These are phyloP conservation scores for Atkinsonella texensis DNA, from an alignment of 2,329 filamentous ascomycete species.

Conservation along the genomic window DNA sequence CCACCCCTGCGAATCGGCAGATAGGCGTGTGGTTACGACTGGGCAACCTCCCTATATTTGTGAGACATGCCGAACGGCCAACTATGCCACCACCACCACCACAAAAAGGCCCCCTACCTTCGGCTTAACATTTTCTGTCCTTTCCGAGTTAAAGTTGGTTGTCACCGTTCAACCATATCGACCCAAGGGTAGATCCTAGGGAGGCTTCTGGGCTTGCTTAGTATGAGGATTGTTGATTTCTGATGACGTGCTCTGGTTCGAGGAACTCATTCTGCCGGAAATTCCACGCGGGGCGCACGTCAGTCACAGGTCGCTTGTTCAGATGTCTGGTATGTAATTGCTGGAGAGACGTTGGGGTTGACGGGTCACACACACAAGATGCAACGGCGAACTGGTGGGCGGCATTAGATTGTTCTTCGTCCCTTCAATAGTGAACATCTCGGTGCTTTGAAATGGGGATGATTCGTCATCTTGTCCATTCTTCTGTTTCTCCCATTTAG, in stretches of 20 bases:
- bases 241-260: not conserved
- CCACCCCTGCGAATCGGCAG: not conserved
- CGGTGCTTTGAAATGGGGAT: not conserved
- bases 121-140: not conserved
- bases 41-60: not conserved
- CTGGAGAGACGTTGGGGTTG: not conserved
- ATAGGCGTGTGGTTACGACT: not conserved
- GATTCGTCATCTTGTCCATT: not conserved
- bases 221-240: no score
- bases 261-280: not conserved
- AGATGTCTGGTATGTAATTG: not conserved
- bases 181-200: not conserved
- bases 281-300: not conserved
- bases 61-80: not conserved
- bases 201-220: not conserved
- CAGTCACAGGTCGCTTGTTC: not conserved
- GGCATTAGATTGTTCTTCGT: not conserved
- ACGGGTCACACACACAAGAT: conserved; percentile 1
- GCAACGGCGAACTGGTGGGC: not conserved
- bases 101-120: not conserved
- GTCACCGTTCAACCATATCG: not conserved
- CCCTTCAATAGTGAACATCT: not conserved
- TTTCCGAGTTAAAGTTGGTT: not conserved
- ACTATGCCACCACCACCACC: not conserved
- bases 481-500: conserved; percentile 26